Conservation (phyloP, 192 early-diverging fungal genomes). For the Backusella sp. region DNA sequence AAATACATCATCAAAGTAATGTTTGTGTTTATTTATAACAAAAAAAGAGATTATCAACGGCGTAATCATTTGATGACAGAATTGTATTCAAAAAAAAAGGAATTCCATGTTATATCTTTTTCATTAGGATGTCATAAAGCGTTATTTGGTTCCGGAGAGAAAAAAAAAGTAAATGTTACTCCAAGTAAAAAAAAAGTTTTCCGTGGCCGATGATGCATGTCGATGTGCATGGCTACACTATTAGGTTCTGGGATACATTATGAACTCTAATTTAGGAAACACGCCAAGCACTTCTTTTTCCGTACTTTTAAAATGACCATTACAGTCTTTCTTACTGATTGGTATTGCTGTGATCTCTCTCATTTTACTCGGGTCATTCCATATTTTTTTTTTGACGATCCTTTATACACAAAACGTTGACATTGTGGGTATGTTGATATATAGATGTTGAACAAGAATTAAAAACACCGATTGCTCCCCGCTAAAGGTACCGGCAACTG, state of each 20-base stretch:
- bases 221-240: neutral
- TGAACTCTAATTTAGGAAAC: neutral
- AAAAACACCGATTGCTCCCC: neutral
- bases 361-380: neutral
- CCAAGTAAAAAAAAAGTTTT: neutral
- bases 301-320: neutral
- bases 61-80: neutral
- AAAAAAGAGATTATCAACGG: too few species aligned
- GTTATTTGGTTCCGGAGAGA: neutral
- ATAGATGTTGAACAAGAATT: neutral
- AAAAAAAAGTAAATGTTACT: neutral
- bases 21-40: neutral
- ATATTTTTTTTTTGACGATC: neutral
- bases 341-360: neutral
- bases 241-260: neutral
- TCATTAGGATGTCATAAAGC: neutral
- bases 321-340: neutral
- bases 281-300: neutral
- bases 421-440: neutral
- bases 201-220: neutral
- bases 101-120: neutral
- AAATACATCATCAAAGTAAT: neutral
- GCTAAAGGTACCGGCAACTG: neutral
- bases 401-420: neutral
- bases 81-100: neutral